Evolutionary conservation across 129 eudicot species (phyloP).

Genomic region (Ambrosia artemisiifolia): DNA sequence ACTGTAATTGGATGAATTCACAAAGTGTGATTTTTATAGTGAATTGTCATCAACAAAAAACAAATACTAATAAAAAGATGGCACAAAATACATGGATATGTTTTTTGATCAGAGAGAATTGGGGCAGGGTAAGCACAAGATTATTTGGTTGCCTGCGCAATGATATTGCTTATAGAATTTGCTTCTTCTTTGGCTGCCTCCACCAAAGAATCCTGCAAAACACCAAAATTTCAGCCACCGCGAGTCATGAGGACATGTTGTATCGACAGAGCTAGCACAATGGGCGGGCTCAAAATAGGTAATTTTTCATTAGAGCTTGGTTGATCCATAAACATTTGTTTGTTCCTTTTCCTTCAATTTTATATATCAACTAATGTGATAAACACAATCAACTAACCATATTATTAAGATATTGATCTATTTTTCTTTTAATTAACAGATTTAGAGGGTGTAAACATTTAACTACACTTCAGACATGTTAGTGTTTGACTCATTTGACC

Average conservation of each 20-base stretch:
- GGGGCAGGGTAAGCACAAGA: not conserved
- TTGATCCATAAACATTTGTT: not conserved
- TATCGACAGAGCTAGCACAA: not conserved
- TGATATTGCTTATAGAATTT: conserved; percentile 71
- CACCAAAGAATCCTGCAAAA: conserved; percentile 75
- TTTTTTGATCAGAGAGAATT: not conserved
- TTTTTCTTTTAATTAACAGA: not conserved
- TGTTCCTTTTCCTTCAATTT: not conserved
- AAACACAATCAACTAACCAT: not conserved
- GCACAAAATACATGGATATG: conserved; percentile 3
- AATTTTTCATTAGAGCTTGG: not conserved
- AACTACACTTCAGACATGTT: not conserved
- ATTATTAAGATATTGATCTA: not conserved
- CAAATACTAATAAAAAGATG: conserved; percentile 2
- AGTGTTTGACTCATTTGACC: not conserved
- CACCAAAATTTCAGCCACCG: conserved; percentile 12
- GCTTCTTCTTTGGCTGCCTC: conserved; percentile 92
- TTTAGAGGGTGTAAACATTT: not conserved
- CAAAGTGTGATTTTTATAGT: not conserved
- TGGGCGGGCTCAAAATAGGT: not conserved
- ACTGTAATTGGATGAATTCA: not conserved
- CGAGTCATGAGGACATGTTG: not conserved
- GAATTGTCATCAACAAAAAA: not conserved
- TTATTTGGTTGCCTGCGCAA: conserved; percentile 90
- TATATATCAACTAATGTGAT: not conserved